These are phyloP conservation scores for Oryza meyeriana DNA, from an alignment of 176 grass and related monocot genomes.

Conservation along the genomic window DNA sequence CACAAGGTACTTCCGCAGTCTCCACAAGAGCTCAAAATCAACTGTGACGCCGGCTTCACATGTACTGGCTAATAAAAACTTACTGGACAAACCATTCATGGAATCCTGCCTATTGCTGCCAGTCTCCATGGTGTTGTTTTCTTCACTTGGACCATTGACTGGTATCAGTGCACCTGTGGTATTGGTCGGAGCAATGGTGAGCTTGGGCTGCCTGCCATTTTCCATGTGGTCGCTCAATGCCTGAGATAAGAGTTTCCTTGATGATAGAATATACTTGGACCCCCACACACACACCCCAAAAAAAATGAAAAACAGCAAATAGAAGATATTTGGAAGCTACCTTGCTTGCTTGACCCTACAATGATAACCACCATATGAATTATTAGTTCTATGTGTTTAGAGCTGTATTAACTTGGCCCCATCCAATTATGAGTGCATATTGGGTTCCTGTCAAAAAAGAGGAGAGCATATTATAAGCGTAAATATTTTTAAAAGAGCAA, in stretches of 20 bases:
- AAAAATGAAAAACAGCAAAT: too few relatives aligned
- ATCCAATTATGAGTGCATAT: background rate
- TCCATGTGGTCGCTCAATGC: background rate
- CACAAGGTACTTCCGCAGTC: slow-evolving; percentile 40
- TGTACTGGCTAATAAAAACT: background rate
- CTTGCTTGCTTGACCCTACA: slow-evolving; percentile 8
- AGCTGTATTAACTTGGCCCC: background rate
- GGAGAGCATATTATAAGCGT: background rate
- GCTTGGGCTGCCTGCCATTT: background rate
- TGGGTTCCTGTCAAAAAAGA: background rate
- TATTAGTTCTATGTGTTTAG: background rate
- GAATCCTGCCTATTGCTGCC: background rate
- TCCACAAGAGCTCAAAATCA: slow-evolving; percentile 37
- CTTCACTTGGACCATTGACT: background rate
- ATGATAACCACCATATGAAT: background rate
- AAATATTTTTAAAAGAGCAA: background rate
- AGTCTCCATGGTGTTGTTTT: background rate
- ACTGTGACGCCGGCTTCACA: background rate
- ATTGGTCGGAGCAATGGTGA: background rate
- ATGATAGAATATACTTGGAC: background rate
- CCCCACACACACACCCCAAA: too few relatives aligned
- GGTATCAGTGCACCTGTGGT: background rate
- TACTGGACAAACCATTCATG: background rate
- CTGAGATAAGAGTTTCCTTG: background rate
- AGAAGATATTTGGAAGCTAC: too few relatives aligned